Conservation (phyloP, 129 eudicot genomes). For the Centaurea solstitialis region DNA sequence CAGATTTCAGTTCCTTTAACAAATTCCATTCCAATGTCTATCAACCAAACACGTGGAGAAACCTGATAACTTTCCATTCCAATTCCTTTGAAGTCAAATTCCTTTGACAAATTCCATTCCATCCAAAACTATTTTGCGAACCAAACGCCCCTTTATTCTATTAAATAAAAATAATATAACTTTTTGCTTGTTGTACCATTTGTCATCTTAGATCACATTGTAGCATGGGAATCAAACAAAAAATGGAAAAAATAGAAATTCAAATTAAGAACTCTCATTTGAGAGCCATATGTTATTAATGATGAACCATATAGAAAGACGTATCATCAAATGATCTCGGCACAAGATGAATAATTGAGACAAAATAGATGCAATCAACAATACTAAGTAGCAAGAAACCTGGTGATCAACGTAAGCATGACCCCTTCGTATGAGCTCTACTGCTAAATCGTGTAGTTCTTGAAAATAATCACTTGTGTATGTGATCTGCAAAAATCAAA, state of each 20-base stretch:
- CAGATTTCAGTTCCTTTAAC: too few relatives aligned
- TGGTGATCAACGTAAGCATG: slow-evolving; percentile 98
- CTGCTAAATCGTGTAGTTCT: slow-evolving; percentile 85
- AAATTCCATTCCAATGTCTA: too few relatives aligned
- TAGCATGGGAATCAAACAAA: neutral
- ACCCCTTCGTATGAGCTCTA: slow-evolving; percentile 82
- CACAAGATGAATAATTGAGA: neutral
- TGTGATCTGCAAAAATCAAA: slow-evolving; percentile 59
- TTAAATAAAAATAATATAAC: neutral
- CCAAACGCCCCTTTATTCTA: neutral
- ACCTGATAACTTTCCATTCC: too few relatives aligned
- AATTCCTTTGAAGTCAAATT: too few relatives aligned
- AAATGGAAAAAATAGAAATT: neutral
- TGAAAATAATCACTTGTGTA: slow-evolving; percentile 97
- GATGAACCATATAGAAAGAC: neutral
- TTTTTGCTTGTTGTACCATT: neutral
- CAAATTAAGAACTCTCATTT: neutral
- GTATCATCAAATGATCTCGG: neutral
- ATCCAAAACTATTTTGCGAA: too few relatives aligned
- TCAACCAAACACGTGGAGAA: too few relatives aligned
- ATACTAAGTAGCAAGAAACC: slow-evolving; percentile 40
- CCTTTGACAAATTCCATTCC: too few relatives aligned
- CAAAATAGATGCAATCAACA: neutral
- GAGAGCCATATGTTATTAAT: neutral
- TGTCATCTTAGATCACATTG: neutral